Base-by-base conservation (phyloP, 495 filamentous ascomycete species). In the Talaromyces proteolyticus region DNA sequence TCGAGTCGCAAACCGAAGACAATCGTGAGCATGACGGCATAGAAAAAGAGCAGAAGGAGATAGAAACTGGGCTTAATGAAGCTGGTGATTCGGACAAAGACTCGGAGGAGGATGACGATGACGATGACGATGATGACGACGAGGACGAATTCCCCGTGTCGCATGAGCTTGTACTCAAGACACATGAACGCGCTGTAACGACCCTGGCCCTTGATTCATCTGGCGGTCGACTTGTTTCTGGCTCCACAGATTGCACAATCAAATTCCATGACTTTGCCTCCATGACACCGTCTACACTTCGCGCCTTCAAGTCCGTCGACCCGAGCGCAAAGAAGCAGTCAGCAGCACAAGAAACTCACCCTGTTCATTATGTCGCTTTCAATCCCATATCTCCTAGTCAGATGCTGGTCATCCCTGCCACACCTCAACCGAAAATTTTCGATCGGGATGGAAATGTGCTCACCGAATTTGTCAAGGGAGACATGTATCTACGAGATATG, bases 401-500 rank as follows among this genome's bases (percentile, higher is more conserved):
- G 47, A 81, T 98, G 41, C 81, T 98, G 21, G 89, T 93, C 54
- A 74, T 96, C 18, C 82, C 90, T 2, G 91, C 91, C 0, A 84
- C 88, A 6, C 80, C 91, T 2, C 94, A 98, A 62, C 89, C 92
- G 2, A 89, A 88, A 63, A 83, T 98, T 39, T 74, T 96, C 58
- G 86, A 78, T 58, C 83, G 93, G 54, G 92, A 98, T 71, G 93
- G 93, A 6, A 89, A 91, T 36, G 75, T 84, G 8, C 49, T 91
- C 11, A 82, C 85, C 2, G 90, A 96, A 63, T 96, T 95, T 54
- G 82, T 86, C 47, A 98, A 98, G 68, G 93, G 93, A 18, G 93
- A 98, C 60, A 96, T 96, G 92, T 98, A 98, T 61, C 68, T 98
- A 49, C 79, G 93, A 36, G 94, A 98, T 60, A 89, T 96, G 80